Evolutionary conservation across 2,329 filamentous ascomycete genomes (phyloP).

Genomic region (Fusarium dimerum): DNA sequence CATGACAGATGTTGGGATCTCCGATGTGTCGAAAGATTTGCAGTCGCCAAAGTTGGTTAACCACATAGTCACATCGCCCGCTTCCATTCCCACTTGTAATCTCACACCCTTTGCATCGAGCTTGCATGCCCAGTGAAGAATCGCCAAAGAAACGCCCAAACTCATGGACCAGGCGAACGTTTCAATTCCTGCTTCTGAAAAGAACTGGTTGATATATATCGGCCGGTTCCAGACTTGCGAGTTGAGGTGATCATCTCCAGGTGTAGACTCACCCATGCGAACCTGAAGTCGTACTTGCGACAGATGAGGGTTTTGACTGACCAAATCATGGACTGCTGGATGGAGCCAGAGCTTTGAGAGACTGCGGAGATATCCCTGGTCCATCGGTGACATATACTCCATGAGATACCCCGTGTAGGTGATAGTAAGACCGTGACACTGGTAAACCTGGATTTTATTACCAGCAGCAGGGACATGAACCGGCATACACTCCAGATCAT

Average conservation of each 20-base stretch:
- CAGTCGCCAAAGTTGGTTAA: constrained; percentile 26
- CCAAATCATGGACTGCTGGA: background rate
- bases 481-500: background rate
- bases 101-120: constrained; percentile 25
- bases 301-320: background rate
- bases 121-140: constrained; percentile 26
- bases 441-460: background rate
- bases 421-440: background rate
- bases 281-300: constrained; percentile 8
- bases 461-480: constrained; percentile 3
- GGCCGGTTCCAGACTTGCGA: constrained; percentile 9
- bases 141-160: constrained; percentile 26
- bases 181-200: background rate
- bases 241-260: background rate
- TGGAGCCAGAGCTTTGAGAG: constrained; percentile 4
- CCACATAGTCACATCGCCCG: constrained; percentile 15
- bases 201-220: constrained; percentile 25
- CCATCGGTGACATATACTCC: constrained; percentile 5
- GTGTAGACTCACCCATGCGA: constrained; percentile 5
- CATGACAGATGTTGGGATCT: background rate
- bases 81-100: constrained; percentile 16
- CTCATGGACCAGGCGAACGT: constrained; percentile 2
- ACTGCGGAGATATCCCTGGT: background rate
- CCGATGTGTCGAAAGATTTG: background rate
- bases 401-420: constrained; percentile 5